A percentile compares a stretch with the other conserved stretches of the same genome.
Conservation (phyloP, 2,329 filamentous ascomycete genomes). For the Xylariaceae sp. region DNA sequence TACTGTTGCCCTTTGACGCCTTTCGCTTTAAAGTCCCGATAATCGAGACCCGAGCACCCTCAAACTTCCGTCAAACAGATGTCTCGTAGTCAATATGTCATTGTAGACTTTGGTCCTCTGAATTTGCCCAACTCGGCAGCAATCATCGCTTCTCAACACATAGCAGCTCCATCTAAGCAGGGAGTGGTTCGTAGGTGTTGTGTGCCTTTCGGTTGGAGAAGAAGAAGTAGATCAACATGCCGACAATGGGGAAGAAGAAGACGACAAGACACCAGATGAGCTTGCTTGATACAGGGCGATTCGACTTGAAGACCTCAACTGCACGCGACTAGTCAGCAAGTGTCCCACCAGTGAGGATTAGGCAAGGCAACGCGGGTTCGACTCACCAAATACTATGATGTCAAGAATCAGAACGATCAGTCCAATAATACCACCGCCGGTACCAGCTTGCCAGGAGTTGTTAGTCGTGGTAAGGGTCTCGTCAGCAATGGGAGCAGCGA, state of each 20-base stretch:
- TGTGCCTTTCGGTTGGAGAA: conserved; percentile 61
- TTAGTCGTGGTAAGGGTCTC: conserved; percentile 36
- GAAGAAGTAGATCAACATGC: conserved; percentile 61
- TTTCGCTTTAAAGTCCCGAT: too few species aligned
- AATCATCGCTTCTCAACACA: too few species aligned
- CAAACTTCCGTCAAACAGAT: too few species aligned
- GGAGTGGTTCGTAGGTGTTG: conserved; percentile 33
- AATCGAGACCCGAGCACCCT: too few species aligned
- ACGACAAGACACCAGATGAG: conserved; percentile 61
- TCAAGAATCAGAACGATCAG: conserved; percentile 62
- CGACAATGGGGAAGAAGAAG: conserved; percentile 62
- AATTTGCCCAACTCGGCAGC: too few species aligned
- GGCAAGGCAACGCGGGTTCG: too few species aligned
- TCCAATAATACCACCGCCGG: conserved; percentile 59
- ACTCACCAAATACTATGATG: conserved; percentile 61
- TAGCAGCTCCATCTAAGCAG: not conserved
- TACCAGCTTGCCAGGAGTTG: conserved; percentile 55
- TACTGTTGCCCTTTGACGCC: too few species aligned
- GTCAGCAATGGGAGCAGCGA: conserved; percentile 45
- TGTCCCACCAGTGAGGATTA: too few species aligned
- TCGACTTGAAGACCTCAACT: conserved; percentile 66
- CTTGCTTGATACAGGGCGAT: conserved; percentile 56
- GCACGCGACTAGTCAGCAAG: conserved; percentile 4
- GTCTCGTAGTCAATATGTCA: too few species aligned
- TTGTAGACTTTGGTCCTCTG: too few species aligned